A percentile compares a stretch with the other conserved stretches of the same genome.
These are phyloP conservation scores for Agrocybe praecox DNA, from an alignment of 768 basidiomycete species.

Conservation along the genomic window DNA sequence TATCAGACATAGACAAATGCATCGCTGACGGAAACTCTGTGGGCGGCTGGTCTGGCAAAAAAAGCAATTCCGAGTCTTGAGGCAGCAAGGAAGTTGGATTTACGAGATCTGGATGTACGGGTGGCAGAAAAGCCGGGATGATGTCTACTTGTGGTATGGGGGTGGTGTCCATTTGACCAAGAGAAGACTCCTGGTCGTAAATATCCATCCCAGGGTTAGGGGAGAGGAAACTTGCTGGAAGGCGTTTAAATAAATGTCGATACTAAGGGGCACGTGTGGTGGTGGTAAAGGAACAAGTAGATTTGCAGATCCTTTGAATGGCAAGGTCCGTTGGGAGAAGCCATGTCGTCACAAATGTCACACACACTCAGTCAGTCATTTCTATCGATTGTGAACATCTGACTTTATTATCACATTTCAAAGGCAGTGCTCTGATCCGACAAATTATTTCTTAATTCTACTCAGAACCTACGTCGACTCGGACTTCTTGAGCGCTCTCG, in stretches of 20 bases:
- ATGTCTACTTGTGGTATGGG: conserved; percentile 8
- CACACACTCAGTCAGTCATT: conserved; percentile 15
- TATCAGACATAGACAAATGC: conserved; percentile 42
- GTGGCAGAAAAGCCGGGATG: conserved; percentile 19
- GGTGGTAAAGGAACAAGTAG: conserved; percentile 15
- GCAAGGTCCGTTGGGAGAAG: conserved; percentile 14
- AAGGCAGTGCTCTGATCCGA: no score
- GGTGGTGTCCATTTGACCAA: conserved; percentile 24
- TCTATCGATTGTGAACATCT: conserved; percentile 15
- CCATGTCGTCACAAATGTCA: conserved; percentile 24
- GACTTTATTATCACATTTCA: no score
- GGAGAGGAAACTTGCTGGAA: background rate
- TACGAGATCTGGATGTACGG: conserved; percentile 20
- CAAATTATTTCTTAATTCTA: conserved; percentile 6
- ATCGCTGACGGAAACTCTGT: conserved; percentile 25
- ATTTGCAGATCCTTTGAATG: conserved; percentile 13
- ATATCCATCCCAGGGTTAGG: conserved; percentile 18
- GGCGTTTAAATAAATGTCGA: conserved; percentile 19
- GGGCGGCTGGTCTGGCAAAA: conserved; percentile 31
- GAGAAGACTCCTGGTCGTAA: conserved; percentile 34
- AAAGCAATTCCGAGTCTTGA: conserved; percentile 34
- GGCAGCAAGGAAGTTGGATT: conserved; percentile 25
- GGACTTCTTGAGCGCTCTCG: conserved; percentile 77
- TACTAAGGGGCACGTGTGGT: conserved; percentile 14
- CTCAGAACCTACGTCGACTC: conserved; percentile 61